A percentile compares a stretch with the other conserved stretches of the same genome.
Conservation (phyloP, 139 green algal species). For the Limnomonas spitsbergensis region DNA sequence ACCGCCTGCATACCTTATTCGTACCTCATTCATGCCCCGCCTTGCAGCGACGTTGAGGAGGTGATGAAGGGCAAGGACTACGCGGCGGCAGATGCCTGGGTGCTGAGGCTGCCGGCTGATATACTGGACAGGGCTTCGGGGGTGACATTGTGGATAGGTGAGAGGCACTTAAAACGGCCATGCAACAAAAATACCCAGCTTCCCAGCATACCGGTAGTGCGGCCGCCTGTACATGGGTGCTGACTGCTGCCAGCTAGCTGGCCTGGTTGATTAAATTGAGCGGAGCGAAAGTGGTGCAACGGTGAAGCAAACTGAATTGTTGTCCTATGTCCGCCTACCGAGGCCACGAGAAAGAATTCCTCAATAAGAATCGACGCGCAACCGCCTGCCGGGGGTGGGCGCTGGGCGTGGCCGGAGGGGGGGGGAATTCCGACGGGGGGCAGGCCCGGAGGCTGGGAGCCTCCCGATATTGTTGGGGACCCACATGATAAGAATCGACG, state of each 20-base stretch:
- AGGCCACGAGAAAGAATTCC: too few relatives aligned
- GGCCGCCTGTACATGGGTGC: too few relatives aligned
- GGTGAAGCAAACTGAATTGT: background rate
- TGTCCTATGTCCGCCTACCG: too few relatives aligned
- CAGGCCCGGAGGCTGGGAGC: too few relatives aligned
- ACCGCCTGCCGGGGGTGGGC: too few relatives aligned
- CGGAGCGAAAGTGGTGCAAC: background rate
- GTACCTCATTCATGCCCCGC: background rate
- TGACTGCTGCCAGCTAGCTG: too few relatives aligned
- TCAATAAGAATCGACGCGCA: too few relatives aligned
- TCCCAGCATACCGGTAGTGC: background rate
- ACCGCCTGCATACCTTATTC: background rate
- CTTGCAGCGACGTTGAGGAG: background rate
- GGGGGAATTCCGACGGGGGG: too few relatives aligned
- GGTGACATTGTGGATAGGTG: background rate
- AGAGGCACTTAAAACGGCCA: background rate
- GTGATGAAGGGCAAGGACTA: conserved; percentile 13
- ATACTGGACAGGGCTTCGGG: background rate
- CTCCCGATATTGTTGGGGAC: too few relatives aligned
- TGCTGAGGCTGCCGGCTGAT: background rate
- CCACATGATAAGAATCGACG: too few relatives aligned
- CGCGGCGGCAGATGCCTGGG: background rate
- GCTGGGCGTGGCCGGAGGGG: too few relatives aligned
- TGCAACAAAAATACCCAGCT: background rate
- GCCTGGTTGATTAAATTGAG: conserved; percentile 8